phyloP scores from a whole-genome alignment of 371 early-diverging fungal genomes.

The Actinomortierella wolfii region DNA sequence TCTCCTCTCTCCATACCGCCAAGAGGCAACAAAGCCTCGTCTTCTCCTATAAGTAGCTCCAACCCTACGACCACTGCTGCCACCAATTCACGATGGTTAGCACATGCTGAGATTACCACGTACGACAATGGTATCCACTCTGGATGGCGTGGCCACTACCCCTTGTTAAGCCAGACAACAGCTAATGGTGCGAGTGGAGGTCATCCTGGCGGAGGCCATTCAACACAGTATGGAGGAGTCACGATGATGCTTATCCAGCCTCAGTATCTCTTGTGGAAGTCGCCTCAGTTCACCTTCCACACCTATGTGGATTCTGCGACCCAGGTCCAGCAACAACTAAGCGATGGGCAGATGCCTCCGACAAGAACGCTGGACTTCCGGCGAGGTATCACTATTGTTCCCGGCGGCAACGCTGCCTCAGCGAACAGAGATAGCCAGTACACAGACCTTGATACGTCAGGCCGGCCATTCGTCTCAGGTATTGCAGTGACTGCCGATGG shows the following conservation, averaged over 20 bases:
- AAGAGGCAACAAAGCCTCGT: not conserved
- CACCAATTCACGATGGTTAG: slow-evolving; percentile 48
- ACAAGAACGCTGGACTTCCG: slow-evolving; percentile 51
- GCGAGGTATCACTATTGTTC: slow-evolving; percentile 28
- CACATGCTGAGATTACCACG: slow-evolving; percentile 61
- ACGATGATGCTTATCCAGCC: slow-evolving; percentile 39
- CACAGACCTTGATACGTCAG: slow-evolving; percentile 2
- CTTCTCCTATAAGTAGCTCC: no score
- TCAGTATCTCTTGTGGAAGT: slow-evolving; percentile 57
- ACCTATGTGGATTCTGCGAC: slow-evolving; percentile 45
- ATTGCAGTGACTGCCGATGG: slow-evolving; percentile 16
- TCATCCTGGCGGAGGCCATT: not conserved
- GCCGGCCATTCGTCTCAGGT: slow-evolving; percentile 23
- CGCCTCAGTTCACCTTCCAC: slow-evolving; percentile 58
- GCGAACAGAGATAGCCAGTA: no score
- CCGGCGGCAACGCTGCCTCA: slow-evolving; percentile 10
- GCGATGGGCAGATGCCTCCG: slow-evolving; percentile 47
- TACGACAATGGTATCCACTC: slow-evolving; percentile 49
- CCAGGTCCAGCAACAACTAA: slow-evolving; percentile 30
- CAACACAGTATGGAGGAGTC: not conserved
- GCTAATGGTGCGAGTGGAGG: no score
- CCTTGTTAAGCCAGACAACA: slow-evolving; percentile 23
- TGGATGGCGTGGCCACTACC: slow-evolving; percentile 46
- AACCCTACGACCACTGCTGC: no score
- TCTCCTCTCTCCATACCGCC: no score